Percentiles rank a stretch among this genome's conserved stretches.
phyloP scores from a whole-genome alignment of 176 grass and related monocot species.

The Tillandsia fasciculata region DNA sequence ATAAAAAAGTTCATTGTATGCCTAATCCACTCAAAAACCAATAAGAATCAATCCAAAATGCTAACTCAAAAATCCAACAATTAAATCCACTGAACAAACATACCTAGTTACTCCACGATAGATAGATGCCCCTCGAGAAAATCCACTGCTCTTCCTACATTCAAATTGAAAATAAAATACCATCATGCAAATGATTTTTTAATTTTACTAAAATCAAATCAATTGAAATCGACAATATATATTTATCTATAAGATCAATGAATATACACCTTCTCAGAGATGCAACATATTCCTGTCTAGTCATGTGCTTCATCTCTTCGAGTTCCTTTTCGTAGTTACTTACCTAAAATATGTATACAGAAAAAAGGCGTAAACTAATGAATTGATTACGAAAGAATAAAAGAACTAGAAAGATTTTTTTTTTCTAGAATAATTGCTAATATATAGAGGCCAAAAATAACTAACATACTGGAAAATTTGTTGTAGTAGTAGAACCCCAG shows the following conservation, averaged over 20 bases:
- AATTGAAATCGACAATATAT: neutral
- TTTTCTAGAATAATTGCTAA: neutral
- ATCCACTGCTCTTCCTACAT: conserved; percentile 72
- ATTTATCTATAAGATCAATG: neutral
- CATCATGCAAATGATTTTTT: too few relatives aligned
- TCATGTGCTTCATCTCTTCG: conserved; percentile 89
- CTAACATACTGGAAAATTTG: conserved; percentile 75
- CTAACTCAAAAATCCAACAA: neutral
- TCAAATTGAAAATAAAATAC: neutral
- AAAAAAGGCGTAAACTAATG: conserved; percentile 22
- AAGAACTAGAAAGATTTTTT: neutral
- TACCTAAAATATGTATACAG: conserved; percentile 33
- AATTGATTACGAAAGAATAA: neutral
- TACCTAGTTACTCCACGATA: conserved; percentile 86
- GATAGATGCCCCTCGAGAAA: conserved; percentile 72
- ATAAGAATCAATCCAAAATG: too few relatives aligned
- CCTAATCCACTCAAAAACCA: too few relatives aligned
- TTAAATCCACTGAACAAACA: neutral
- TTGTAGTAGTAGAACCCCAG: conserved; percentile 84
- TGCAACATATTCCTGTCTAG: conserved; percentile 67
- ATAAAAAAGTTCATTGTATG: neutral
- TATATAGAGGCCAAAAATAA: neutral
- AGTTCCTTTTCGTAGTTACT: conserved; percentile 65
- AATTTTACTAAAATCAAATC: too few relatives aligned
- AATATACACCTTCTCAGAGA: conserved; percentile 50